Conservation (phyloP, 345 rosid species). For the Cardamine occulta region DNA sequence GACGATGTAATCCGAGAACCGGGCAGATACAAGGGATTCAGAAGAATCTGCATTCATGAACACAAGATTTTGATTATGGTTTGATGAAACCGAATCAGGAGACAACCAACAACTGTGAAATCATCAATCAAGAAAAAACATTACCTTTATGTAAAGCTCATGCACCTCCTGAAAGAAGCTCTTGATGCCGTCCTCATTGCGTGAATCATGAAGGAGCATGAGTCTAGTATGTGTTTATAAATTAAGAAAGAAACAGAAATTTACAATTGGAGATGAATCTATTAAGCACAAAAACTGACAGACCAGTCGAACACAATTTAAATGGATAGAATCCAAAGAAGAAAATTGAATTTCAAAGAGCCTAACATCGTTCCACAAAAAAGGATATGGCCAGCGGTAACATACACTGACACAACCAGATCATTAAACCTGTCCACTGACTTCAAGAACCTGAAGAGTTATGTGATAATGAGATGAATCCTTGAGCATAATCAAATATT, state of each 20-base stretch:
- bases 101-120: background rate
- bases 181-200: slow-evolving; percentile 96
- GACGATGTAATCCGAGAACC: slow-evolving; percentile 89
- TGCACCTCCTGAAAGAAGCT: slow-evolving; percentile 64
- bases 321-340: background rate
- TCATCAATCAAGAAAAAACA: background rate
- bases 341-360: background rate
- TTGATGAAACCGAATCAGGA: background rate
- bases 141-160: slow-evolving; percentile 49
- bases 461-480: background rate
- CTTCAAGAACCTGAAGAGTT: slow-evolving; percentile 76
- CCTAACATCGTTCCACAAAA: slow-evolving; percentile 8
- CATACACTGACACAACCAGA: slow-evolving; percentile 91
- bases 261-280: background rate
- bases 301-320: background rate
- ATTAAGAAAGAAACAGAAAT: slow-evolving; percentile 53
- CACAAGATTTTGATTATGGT: background rate
- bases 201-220: slow-evolving; percentile 96
- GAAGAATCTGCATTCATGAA: slow-evolving; percentile 74
- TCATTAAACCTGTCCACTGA: slow-evolving; percentile 91
- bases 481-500: background rate
- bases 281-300: background rate
- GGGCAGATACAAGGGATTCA: slow-evolving; percentile 87
- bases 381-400: slow-evolving; percentile 98
- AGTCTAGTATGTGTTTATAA: slow-evolving; percentile 71